phyloP scores from a whole-genome alignment of 1,284 basidiomycete species.

The Microbotryum lychnidis-dioicae region DNA sequence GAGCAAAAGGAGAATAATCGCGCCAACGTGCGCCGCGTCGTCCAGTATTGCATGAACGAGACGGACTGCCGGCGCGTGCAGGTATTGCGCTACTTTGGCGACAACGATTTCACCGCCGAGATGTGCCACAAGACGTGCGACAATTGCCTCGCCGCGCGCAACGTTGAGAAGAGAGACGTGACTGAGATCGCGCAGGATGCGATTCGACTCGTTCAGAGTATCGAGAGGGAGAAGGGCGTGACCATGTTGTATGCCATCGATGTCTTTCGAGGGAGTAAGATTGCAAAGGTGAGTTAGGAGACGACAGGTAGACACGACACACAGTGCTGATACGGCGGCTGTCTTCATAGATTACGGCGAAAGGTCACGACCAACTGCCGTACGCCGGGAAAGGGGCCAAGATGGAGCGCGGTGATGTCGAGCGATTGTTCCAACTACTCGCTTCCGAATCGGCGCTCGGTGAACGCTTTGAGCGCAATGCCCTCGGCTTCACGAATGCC shows the following conservation, averaged over 20 bases:
- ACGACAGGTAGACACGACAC: neutral
- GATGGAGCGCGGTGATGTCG: constrained; percentile 49
- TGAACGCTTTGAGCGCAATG: constrained; percentile 38
- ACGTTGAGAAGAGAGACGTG: constrained; percentile 44
- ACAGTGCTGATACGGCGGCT: neutral
- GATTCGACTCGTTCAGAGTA: constrained; percentile 37
- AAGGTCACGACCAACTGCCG: constrained; percentile 47
- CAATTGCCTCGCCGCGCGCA: constrained; percentile 54
- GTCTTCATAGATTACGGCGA: constrained; percentile 43
- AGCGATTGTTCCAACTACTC: constrained; percentile 58
- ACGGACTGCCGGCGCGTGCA: constrained; percentile 80
- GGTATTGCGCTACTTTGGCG: constrained; percentile 63
- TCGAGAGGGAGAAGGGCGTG: constrained; percentile 40
- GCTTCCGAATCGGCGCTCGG: constrained; percentile 44
- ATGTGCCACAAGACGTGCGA: constrained; percentile 61
- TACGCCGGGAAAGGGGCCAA: constrained; percentile 52
- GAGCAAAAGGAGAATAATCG: constrained; percentile 55
- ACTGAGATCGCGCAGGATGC: constrained; percentile 52
- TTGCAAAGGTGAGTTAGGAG: constrained; percentile 37
- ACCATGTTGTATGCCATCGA: constrained; percentile 47
- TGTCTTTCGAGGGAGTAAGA: constrained; percentile 57
- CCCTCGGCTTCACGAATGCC: constrained; percentile 38
- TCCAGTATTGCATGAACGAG: constrained; percentile 69
- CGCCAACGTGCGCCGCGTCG: constrained; percentile 52
- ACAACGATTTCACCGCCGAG: constrained; percentile 51